Evolutionary conservation across 768 basidiomycete genomes (phyloP), one percentile per base, ranked within the genome.

Genomic region (Hemileccinum rubropunctum): DNA sequence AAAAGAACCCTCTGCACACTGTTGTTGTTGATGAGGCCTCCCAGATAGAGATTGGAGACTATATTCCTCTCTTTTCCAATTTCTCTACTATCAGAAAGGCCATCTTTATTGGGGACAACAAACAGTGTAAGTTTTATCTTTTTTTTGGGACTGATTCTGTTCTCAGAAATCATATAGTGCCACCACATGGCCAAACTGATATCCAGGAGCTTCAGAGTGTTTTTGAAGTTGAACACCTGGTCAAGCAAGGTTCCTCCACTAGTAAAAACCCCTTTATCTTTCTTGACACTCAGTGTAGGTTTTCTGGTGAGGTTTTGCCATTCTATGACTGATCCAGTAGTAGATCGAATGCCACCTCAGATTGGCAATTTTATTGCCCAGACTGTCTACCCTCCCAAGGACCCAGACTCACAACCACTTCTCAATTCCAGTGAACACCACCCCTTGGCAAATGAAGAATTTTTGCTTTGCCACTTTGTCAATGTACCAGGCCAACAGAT

Each of bases 271-370:
- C 71, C 21, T 71, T 75, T 3, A 51, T 79, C 4, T 82, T 91
- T 53, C 71, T 92, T 34, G 72, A 89, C 54, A 89, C 76, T 1
- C 90, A 91, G 68, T 92, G 91, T 89, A 64, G 59, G 80, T 64
- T 35, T 50, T 50, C 10, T 44, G 13, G 12, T 18, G 3, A 30
- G 18, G 27, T 37, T 9, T 46, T 50, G 3, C 1, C 10, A 23
- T 48, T 12, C 2, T 27, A 43, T 23, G 23, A 21, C 32, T 64
- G 26, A 56, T 48, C 38, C 32, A 44, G 12, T 39, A 20, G 49
- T 48, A 92, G 91, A 92, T 57, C 81, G 91, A 1, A 90, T 93
- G 88, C 90, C 90, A 45, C 80, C 83, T 44, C 80, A 88, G 54
- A 84, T 91, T 72, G 88, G 89, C 20, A 58, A 73, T 4, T 81